A percentile compares a stretch with the other conserved stretches of the same genome.
phyloP scores from a whole-genome alignment of 2,329 filamentous ascomycete genomes.

The Talaromyces sp. region DNA sequence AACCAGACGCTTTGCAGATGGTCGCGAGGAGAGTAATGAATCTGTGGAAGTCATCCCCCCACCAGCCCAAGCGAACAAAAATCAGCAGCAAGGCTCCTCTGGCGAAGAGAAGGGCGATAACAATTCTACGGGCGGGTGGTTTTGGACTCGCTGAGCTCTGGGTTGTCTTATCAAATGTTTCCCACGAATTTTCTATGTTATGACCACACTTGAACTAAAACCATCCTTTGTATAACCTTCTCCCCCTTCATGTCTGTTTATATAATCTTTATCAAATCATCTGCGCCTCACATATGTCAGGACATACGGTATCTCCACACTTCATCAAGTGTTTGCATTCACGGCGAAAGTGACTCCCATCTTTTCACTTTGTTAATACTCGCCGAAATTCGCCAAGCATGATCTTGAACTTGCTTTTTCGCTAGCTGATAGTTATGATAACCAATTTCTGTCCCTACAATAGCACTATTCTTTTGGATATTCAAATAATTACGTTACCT shows the following conservation, averaged over 20 bases:
- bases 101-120: neutral
- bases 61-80: conserved; percentile 2
- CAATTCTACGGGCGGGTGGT: conserved; percentile 5
- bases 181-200: neutral
- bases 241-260: neutral
- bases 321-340: neutral
- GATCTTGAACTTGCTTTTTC: neutral
- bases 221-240: neutral
- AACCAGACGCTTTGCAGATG: conserved; percentile 57
- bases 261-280: neutral
- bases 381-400: neutral
- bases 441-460: neutral
- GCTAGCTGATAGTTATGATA: neutral
- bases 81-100: neutral
- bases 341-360: neutral
- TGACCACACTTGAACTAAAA: neutral
- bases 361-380: neutral
- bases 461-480: neutral
- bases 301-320: neutral
- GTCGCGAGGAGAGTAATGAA: conserved; percentile 55
- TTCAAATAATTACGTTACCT: neutral
- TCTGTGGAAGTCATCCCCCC: conserved; percentile 41
- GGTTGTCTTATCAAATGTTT: neutral
- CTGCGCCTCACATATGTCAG: neutral
- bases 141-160: conserved; percentile 9